Evolutionary conservation across 2,329 filamentous ascomycete species (phyloP), one percentile per base, ranked within the genome.

Genomic region (Trichoderma afroharzianum): DNA sequence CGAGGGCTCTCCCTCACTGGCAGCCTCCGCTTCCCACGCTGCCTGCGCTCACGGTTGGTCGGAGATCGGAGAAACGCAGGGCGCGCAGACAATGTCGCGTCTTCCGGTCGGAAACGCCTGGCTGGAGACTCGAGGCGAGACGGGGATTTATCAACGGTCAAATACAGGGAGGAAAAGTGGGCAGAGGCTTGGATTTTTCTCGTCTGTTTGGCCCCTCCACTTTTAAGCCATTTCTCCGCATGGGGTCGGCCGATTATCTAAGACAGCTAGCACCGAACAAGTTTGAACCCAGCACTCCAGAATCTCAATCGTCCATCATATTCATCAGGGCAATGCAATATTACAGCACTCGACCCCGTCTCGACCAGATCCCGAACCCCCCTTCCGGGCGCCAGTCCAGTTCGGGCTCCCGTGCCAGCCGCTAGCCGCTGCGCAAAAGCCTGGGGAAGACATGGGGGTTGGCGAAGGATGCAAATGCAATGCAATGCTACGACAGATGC

Each of bases 141-240:
- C 67, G 67, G 67, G 57, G 67, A 69, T 69, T 69, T 69, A 69
- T 69, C 67, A 69, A 69, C 67, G 67, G 67, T 69, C 67, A 69
- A 69, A 69, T 69, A 69, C 67, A 69, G 57, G 67, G 67, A 62
- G 67, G 57, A 69, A 69, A 69, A 69, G 67, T 69, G 67, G 67
- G 67, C 67, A 69, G 57, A 62, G 67, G 67, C 57, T 69, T 69
- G 39, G 57, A 69, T 69, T 69, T 69, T 69, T 69, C 32, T 59
- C 24, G 55, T 62, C 39, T 53, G 36, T 69, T 61, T 69, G 67
- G 67, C 36, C 67, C 57, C 67, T 69, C 67, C 67, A 69, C 67
- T 61, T 69, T 68, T 66, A 36, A 59, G 64, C 64, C 67, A 61
- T 61, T 69, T 69, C 67, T 69, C 67, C 67, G 67, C 67, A 69